Evolutionary conservation across 31 red algal species (phyloP).

Genomic region (Endocladia muricata): DNA sequence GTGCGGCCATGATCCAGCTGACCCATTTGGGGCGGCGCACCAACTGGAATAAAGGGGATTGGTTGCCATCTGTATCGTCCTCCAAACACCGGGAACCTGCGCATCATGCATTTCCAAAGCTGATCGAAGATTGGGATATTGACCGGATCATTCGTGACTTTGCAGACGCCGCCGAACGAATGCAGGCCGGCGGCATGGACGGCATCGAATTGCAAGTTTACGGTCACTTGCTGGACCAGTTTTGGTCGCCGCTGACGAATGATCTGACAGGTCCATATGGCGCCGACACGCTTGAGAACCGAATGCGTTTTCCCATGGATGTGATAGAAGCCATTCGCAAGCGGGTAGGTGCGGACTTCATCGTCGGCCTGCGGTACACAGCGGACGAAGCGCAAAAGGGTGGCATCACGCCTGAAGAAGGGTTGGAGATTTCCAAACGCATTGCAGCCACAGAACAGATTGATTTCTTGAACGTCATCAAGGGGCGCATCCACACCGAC

Average conservation of each 20-base stretch:
- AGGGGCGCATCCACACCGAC: no score
- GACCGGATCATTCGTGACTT: neutral
- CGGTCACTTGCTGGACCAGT: neutral
- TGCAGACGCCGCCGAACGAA: neutral
- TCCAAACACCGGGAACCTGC: neutral
- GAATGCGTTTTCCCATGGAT: neutral
- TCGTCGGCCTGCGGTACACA: neutral
- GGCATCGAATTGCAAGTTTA: neutral
- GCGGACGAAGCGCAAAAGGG: neutral
- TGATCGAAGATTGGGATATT: neutral
- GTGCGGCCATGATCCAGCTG: slow-evolving; percentile 3
- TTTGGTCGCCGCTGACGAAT: neutral
- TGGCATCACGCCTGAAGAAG: neutral
- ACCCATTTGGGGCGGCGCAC: slow-evolving; percentile 8
- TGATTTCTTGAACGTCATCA: no score
- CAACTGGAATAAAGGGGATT: neutral
- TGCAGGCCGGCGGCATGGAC: neutral
- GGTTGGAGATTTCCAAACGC: neutral
- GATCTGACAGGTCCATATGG: neutral
- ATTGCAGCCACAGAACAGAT: neutral
- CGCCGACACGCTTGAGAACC: neutral
- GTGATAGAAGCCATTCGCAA: neutral
- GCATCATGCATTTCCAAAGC: neutral
- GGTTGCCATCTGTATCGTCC: neutral
- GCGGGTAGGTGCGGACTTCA: neutral